Evolutionary conservation across 345 rosid species (phyloP), one percentile per base, ranked within the genome.

Genomic region (Capsella bursapastoris): DNA sequence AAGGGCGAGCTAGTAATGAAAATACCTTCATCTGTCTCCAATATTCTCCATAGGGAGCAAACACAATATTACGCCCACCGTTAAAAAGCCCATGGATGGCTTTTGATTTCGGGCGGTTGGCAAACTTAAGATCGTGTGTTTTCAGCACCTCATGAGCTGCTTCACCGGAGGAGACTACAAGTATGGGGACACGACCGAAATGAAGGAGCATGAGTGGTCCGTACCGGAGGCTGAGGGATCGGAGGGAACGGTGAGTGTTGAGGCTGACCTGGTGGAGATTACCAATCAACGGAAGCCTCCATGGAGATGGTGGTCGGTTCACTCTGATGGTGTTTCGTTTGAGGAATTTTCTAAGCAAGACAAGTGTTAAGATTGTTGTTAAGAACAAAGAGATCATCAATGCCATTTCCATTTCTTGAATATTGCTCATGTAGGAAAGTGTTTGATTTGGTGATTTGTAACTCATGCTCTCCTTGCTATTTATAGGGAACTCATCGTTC

Each of bases 171-270:
- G 93, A 88, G 71, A 84, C 80, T 0, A 90, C 73, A 1, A 88
- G 82, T 0, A 79, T 57, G 0, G 87, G 89, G n/a, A 32, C 53
- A 32, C 55, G 74, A 11, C 97, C 88, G 1, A 88, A 66, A 57
- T 71, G 86, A 37, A 90, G 78, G 7, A 86, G 73, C 91, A 85
- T 88, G 40, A 88, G 66, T 12, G 89, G 88, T 25, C 96, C 96
- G 9, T 71, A 35, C 35, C 28, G 68, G 29, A 71, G 70, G 35
- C 91, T 74, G 8, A 89, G 44, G 50, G 72, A 15, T 3, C 27
- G 56, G 8, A 89, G 83, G 16, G 86, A 73, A 29, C 82, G 80
- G 68, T 87, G 95, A 10, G 86, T 79, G 56, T 69, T 18, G 34
- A 13, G 22, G 7, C 91, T 84, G 7, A 86, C 47, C 47, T 81